Percentiles rank a stretch among this genome's conserved stretches.
These are phyloP conservation scores for Panaeolus papilionaceus DNA, from an alignment of 768 basidiomycete species.

Conservation along the genomic window DNA sequence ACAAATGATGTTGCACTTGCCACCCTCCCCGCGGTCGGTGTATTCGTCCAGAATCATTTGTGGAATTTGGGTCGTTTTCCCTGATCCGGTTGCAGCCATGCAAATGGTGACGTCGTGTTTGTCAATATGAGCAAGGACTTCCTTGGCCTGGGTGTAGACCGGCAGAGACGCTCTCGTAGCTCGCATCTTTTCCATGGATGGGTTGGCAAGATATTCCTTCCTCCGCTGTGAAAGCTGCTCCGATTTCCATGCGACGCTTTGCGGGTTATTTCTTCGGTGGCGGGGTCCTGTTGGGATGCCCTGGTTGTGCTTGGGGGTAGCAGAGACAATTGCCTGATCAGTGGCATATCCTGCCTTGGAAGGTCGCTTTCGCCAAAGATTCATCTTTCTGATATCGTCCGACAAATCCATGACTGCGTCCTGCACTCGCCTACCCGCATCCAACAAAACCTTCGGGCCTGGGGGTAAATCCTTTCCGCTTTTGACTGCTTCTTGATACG, in stretches of 20 bases:
- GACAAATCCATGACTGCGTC: conserved; percentile 77
- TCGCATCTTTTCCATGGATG: conserved; percentile 70
- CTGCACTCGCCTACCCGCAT: conserved; percentile 66
- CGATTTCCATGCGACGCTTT: conserved; percentile 55
- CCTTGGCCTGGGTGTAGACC: conserved; percentile 69
- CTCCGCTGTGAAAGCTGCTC: conserved; percentile 57
- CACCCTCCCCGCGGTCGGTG: conserved; percentile 80
- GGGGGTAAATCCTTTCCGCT: conserved; percentile 73
- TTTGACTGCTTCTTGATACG: conserved; percentile 65
- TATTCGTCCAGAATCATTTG: conserved; percentile 89
- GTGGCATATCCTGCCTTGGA: conserved; percentile 25
- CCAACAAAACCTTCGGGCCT: conserved; percentile 72
- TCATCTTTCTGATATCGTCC: conserved; percentile 65
- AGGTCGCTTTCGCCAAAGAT: conserved; percentile 72
- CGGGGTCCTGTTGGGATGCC: conserved; percentile 24
- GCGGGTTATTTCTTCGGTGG: conserved; percentile 8
- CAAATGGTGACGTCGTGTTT: conserved; percentile 86
- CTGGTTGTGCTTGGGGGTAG: neutral
- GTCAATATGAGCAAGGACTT: conserved; percentile 72
- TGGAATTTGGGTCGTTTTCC: conserved; percentile 95
- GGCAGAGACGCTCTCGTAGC: conserved; percentile 72
- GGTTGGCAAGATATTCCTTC: conserved; percentile 64
- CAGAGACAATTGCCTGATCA: neutral
- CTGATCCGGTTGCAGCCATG: conserved; percentile 91
- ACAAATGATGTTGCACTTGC: conserved; percentile 87